Percentiles rank a stretch among this genome's conserved stretches.
These are phyloP conservation scores for Leccinellum rugosiceps DNA, from an alignment of 768 basidiomycete species.

Conservation along the genomic window DNA sequence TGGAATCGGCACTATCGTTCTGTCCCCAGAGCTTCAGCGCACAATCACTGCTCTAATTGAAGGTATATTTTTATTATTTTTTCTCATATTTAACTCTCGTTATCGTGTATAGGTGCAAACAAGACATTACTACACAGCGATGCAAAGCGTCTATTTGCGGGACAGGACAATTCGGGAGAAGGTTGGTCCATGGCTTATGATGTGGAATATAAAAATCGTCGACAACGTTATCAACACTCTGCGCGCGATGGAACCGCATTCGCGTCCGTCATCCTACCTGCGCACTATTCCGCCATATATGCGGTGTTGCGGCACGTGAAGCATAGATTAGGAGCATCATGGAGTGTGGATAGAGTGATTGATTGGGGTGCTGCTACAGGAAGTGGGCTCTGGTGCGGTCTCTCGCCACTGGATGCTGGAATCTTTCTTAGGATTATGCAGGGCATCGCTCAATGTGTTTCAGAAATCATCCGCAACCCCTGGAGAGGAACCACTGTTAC, in stretches of 20 bases:
- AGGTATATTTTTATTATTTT: slow-evolving; percentile 38
- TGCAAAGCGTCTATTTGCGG: slow-evolving; percentile 66
- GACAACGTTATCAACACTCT: slow-evolving; percentile 55
- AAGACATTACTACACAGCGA: slow-evolving; percentile 65
- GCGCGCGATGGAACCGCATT: slow-evolving; percentile 81
- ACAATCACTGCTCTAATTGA: slow-evolving; percentile 66
- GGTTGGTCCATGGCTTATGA: slow-evolving; percentile 58
- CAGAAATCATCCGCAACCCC: slow-evolving; percentile 35
- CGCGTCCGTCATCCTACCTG: slow-evolving; percentile 79
- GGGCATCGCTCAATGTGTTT: slow-evolving; percentile 69
- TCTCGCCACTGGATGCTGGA: neutral
- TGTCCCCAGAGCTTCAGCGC: slow-evolving; percentile 70
- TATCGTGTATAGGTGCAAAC: slow-evolving; percentile 49
- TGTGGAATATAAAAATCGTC: slow-evolving; percentile 55
- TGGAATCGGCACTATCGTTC: slow-evolving; percentile 62
- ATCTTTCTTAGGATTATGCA: slow-evolving; percentile 28
- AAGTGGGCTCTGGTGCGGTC: slow-evolving; percentile 73
- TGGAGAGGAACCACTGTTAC: slow-evolving; percentile 35
- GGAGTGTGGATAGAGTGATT: slow-evolving; percentile 57
- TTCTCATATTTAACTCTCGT: slow-evolving; percentile 6
- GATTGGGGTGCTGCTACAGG: slow-evolving; percentile 88
- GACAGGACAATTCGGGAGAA: slow-evolving; percentile 30
- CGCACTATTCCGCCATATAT: slow-evolving; percentile 77
- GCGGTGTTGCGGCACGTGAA: slow-evolving; percentile 71
- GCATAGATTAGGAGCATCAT: slow-evolving; percentile 59